Base-by-base conservation (phyloP, 495 filamentous ascomycete species). In the Talaromyces liani region DNA sequence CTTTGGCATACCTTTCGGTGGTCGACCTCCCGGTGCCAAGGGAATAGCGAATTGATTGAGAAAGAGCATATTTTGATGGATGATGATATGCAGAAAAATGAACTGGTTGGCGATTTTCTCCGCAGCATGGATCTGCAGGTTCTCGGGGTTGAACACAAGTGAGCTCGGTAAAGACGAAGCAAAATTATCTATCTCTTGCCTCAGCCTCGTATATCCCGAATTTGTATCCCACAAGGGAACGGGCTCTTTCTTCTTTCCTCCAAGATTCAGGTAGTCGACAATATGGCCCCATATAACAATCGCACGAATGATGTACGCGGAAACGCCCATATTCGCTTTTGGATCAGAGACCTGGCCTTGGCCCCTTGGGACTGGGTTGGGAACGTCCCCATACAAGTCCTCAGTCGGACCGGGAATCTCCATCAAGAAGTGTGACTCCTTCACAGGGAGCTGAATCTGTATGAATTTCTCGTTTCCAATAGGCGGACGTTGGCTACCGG, bases 391-490 rank as follows among this genome's bases (percentile, higher is more conserved):
- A 65, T 88, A 85, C 20, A 98, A 77, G 62, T 89, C 87, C 75
- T 97, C 93, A 2, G 93, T 97, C 22, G 89, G 86, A 0, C 90
- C 92, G 14, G 90, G 89, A 65, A 96, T 92, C 69, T 97, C 93
- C 74, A 95, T 87, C 65, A 93, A 88, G 66, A 95, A 96, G 63
- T 91, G 88, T 58, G 87, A 84, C 75, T 98, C 94, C 67, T 90
- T 91, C 63, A 96, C 91, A 0, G 94, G 94, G 45, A 98, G 80
- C 69, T 93, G 93, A 12, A 96, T 89, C 68, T 92, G 89, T 59
- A 98, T 81, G 61, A 89, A 89, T 62, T 90, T 89, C 72, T 97
- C 93, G 66, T 91, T 87, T 36, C 93, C 89, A 68, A 95, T 93
- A n/a, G 89, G 89, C 58, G 94, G 94, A 60, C 94, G 84, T 68